Base-by-base conservation (phyloP, 129 eudicot genomes). In the Cynara cardunculus region DNA sequence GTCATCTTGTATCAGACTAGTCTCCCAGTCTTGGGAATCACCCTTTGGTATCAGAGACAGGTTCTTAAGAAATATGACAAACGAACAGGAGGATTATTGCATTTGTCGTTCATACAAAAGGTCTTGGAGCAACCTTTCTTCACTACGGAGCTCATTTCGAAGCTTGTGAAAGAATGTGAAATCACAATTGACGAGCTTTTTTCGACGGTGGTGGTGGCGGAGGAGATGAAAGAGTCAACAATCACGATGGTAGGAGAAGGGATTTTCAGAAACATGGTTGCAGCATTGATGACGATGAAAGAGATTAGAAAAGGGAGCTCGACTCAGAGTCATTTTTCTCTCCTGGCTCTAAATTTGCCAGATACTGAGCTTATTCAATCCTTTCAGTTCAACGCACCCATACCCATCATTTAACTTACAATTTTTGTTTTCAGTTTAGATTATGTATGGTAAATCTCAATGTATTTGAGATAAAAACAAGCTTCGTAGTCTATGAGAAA, bases 11-110 rank as follows among this genome's bases (percentile, higher is more conserved):
- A n/a, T n/a, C n/a, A n/a, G n/a, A n/a, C n/a, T n/a, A n/a, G n/a
- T n/a, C n/a, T n/a, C n/a, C n/a, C n/a, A n/a, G n/a, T n/a, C n/a
- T n/a, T n/a, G n/a, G n/a, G n/a, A n/a, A n/a, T n/a, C n/a, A n/a
- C n/a, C n/a, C n/a, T n/a, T n/a, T n/a, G n/a, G n/a, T n/a, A n/a
- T n/a, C n/a, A n/a, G n/a, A n/a, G n/a, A n/a, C n/a, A 94, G 87
- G 92, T 94, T 25, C 72, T 94, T 31, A 94, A 94, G 82, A 94
- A 94, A 59, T 94, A 92, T 18, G 99, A 94, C 93, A 94, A 94
- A 82, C 82, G 91, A 87, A 92, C 96, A 0, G 99, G 97, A 32
- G 96, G 96, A 27, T 62, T 92, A 14, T 71, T 94, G 72, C 89
- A 94, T 12, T 86, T 82, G 72, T 89, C 91, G 12, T 90, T 90